A percentile compares a stretch with the other conserved stretches of the same genome.
phyloP scores from a whole-genome alignment of 2,329 filamentous ascomycete genomes.

The Alternaria gaisen region DNA sequence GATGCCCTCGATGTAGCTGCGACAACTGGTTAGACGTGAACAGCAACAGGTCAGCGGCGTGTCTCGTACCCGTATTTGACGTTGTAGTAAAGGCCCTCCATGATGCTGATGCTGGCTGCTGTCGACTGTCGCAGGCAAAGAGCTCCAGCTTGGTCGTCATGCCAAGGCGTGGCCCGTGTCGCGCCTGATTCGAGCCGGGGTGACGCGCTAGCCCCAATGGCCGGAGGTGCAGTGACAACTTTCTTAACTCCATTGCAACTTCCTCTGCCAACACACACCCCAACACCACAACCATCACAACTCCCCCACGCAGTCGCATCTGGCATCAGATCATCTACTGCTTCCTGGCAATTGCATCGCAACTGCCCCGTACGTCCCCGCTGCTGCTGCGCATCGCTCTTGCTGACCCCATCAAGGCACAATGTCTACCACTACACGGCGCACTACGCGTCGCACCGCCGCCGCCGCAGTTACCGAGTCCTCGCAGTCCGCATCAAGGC shows the following conservation, averaged over 20 bases:
- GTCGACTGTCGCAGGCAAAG: slow-evolving; percentile 23
- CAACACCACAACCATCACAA: slow-evolving; percentile 5
- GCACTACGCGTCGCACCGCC: slow-evolving; percentile 29
- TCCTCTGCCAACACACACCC: slow-evolving; percentile 13
- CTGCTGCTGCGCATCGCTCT: slow-evolving; percentile 20
- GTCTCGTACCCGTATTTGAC: slow-evolving; percentile 82
- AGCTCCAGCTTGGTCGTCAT: slow-evolving; percentile 34
- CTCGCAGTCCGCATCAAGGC: slow-evolving; percentile 14
- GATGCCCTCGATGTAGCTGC: slow-evolving; percentile 94
- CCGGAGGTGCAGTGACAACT: slow-evolving; percentile 24
- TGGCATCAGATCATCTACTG: slow-evolving; percentile 8
- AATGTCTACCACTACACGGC: slow-evolving; percentile 26
- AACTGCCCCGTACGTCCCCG: slow-evolving; percentile 21
- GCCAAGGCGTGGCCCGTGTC: slow-evolving; percentile 27
- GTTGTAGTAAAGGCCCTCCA: slow-evolving; percentile 96
- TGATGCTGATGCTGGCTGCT: slow-evolving; percentile 53
- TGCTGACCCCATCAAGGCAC: slow-evolving; percentile 25
- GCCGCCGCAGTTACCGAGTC: slow-evolving; percentile 24
- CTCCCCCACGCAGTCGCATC: slow-evolving; percentile 12
- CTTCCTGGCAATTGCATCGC: slow-evolving; percentile 10
- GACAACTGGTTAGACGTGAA: slow-evolving; percentile 22
- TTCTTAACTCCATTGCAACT: slow-evolving; percentile 28
- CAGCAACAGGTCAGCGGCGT: neutral
- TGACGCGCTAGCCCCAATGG: slow-evolving; percentile 16
- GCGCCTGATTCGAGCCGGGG: slow-evolving; percentile 21